Percentiles rank a stretch among this genome's conserved stretches.
These are phyloP conservation scores for Dictyostelium brefeldianum DNA, from an alignment of 78 protist species.

Conservation along the genomic window DNA sequence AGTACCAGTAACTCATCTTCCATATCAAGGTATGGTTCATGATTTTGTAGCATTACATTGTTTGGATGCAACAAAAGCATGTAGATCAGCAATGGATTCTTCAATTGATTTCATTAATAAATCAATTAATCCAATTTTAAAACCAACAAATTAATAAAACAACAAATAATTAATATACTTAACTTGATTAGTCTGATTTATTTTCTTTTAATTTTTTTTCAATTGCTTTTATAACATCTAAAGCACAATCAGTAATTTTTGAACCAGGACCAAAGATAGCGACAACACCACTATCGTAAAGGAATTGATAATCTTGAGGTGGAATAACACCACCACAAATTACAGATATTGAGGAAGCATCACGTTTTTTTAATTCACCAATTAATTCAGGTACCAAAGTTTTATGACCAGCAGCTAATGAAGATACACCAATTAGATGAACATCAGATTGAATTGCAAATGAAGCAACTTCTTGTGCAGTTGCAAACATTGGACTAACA, in stretches of 20 bases:
- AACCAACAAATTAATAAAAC: not conserved
- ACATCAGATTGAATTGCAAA: constrained; percentile 98
- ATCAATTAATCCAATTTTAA: not conserved
- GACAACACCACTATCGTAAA: constrained; percentile 92
- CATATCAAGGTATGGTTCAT: constrained; percentile 22
- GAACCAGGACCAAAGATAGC: constrained; percentile 98
- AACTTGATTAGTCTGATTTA: no score
- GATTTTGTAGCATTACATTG: constrained; percentile 13
- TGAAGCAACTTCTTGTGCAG: constrained; percentile 90
- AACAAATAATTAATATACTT: not conserved
- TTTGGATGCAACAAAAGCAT: constrained; percentile 7
- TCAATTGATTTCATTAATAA: constrained; percentile 21
- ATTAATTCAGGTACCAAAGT: constrained; percentile 96
- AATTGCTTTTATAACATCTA: constrained; percentile 37
- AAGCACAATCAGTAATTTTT: constrained; percentile 69
- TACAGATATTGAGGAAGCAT: constrained; percentile 88
- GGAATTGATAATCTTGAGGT: constrained; percentile 93
- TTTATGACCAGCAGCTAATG: constrained; percentile 98
- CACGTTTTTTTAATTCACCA: constrained; percentile 69
- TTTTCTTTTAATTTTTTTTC: constrained; percentile 47
- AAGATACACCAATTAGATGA: constrained; percentile 96
- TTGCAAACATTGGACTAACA: constrained; percentile 88
- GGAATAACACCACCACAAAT: constrained; percentile 98
- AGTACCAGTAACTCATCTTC: constrained; percentile 5
- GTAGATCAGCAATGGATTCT: constrained; percentile 27